Conservation (phyloP, 305 asterid species). For the Fraxinus sp. region DNA sequence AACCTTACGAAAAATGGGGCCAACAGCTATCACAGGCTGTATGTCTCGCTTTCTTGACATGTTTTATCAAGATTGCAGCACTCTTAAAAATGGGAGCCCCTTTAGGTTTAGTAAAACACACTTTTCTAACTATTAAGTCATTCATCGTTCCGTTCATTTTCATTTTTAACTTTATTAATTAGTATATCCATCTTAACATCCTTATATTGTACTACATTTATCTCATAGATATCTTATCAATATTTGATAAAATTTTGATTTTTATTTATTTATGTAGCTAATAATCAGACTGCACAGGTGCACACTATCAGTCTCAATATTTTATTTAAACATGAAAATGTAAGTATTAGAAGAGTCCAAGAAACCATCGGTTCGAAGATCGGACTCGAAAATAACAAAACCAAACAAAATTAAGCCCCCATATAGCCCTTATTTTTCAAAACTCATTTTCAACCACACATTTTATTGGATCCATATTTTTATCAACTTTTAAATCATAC, state of each 20-base stretch:
- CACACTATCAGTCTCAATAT: background rate
- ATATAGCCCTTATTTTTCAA: too few relatives aligned
- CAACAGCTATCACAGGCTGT: background rate
- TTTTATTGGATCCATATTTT: background rate
- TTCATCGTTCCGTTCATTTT: background rate
- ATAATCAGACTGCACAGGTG: background rate
- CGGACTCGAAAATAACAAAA: background rate
- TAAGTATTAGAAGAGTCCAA: background rate
- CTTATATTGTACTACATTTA: background rate
- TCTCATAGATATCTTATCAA: background rate
- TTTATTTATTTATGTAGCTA: background rate
- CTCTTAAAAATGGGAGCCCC: background rate
- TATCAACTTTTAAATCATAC: background rate
- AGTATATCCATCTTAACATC: background rate
- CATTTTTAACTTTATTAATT: background rate
- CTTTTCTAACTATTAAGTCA: background rate
- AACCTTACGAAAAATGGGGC: too few relatives aligned
- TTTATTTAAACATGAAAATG: background rate
- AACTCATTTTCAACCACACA: too few relatives aligned
- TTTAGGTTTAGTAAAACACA: background rate
- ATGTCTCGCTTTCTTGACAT: background rate
- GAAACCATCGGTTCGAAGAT: background rate
- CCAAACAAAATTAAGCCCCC: background rate
- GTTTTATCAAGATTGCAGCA: background rate
- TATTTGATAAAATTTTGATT: too few relatives aligned